These are phyloP conservation scores for Hamigera avellanea DNA, from an alignment of 495 filamentous ascomycete species.

Conservation along the genomic window DNA sequence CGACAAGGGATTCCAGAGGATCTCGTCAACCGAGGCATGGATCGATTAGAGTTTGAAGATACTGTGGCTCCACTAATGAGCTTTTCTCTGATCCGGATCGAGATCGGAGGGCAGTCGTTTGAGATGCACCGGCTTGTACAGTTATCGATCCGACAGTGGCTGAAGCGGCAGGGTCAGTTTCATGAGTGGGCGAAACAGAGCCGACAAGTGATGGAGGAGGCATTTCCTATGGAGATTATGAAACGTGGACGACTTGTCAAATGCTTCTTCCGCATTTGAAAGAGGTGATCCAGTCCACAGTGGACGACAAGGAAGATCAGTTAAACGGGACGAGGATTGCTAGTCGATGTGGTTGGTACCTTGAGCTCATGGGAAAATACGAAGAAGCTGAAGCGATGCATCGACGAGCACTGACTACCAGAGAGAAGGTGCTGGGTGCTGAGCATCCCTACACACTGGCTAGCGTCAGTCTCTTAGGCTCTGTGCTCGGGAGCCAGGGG, in stretches of 20 bases:
- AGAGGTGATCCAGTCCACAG: conserved; percentile 5
- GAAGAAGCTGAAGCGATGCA: conserved; percentile 10
- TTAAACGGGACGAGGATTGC: conserved; percentile 2
- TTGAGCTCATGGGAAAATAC: conserved; percentile 16
- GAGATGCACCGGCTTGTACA: conserved; percentile 38
- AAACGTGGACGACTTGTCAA: conserved; percentile 18
- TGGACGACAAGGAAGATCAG: conserved; percentile 3
- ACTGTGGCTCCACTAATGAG: conserved; percentile 25
- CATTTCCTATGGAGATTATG: conserved; percentile 23
- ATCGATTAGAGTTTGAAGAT: conserved; percentile 18
- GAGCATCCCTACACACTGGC: conserved; percentile 30
- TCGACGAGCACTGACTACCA: conserved; percentile 8
- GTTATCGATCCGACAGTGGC: conserved; percentile 28
- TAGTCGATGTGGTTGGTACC: conserved; percentile 3
- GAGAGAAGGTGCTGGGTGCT: conserved; percentile 17
- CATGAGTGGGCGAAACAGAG: conserved; percentile 21
- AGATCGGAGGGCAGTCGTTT: conserved; percentile 10
- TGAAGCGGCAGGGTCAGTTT: conserved; percentile 17
- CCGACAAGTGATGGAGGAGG: conserved; percentile 19
- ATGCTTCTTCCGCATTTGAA: conserved; percentile 16
- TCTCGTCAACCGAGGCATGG: conserved; percentile 7
- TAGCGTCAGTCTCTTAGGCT: conserved; percentile 21
- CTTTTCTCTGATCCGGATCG: conserved; percentile 24
- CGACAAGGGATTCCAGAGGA: conserved; percentile 22
- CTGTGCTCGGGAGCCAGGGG: conserved; percentile 13